These are phyloP conservation scores for Psidium friedrichsthalianum DNA, from an alignment of 345 rosid genomes.

Conservation along the genomic window DNA sequence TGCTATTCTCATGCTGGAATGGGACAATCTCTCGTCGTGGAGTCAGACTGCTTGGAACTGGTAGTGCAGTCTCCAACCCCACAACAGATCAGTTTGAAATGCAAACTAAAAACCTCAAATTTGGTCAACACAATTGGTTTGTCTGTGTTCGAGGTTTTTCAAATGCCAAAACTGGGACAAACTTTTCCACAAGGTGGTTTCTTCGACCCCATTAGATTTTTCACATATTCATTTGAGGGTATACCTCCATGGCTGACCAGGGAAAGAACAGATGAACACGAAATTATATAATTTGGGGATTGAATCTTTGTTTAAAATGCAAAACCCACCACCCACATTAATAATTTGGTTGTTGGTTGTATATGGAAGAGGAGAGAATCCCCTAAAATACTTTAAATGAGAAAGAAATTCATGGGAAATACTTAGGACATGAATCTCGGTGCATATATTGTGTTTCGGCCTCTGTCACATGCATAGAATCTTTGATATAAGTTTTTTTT, in stretches of 20 bases:
- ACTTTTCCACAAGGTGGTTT: not conserved
- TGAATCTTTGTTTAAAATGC: not conserved
- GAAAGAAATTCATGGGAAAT: not conserved
- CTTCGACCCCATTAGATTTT: not conserved
- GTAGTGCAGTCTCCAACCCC: no score
- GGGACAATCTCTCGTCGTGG: no score
- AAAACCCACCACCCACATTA: not conserved
- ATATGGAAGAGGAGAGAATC: not conserved
- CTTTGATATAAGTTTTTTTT: no score
- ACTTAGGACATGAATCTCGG: no score
- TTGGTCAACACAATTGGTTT: not conserved
- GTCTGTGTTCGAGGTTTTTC: not conserved
- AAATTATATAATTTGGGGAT: not conserved
- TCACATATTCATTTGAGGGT: not conserved
- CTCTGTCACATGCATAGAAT: no score
- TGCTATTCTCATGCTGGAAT: no score
- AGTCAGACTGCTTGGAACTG: no score
- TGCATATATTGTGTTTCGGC: no score
- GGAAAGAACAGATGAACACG: not conserved
- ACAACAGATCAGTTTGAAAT: no score
- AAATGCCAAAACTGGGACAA: not conserved
- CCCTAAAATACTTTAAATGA: not conserved
- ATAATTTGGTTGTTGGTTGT: not conserved
- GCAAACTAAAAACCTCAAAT: not conserved
- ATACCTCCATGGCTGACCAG: not conserved